phyloP scores from a whole-genome alignment of 805 yeast species.

The Candida orba region DNA sequence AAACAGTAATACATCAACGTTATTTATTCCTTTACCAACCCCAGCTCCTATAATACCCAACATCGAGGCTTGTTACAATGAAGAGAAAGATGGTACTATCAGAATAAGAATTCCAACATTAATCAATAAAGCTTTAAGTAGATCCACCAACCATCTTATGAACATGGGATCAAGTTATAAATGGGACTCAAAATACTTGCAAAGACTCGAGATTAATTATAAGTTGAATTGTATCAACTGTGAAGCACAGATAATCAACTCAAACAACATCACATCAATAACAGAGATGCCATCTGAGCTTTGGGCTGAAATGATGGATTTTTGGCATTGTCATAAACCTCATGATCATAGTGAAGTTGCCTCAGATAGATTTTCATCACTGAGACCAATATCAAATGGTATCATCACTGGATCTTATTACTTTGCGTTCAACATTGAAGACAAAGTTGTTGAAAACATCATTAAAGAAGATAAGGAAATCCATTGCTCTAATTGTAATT shows the following conservation, averaged over 20 bases:
- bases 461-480: slow-evolving; percentile 10
- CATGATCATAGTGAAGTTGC: slow-evolving; percentile 18
- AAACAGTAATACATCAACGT: background rate
- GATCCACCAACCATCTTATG: slow-evolving; percentile 21
- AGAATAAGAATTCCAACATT: slow-evolving; percentile 12
- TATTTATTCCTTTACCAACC: slow-evolving; percentile 6
- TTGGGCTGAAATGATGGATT: slow-evolving; percentile 95
- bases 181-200: slow-evolving; percentile 40
- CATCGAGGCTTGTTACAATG: background rate
- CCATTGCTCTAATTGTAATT: slow-evolving; percentile 32
- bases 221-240: slow-evolving; percentile 30
- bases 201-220: slow-evolving; percentile 21
- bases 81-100: background rate
- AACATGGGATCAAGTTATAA: slow-evolving; percentile 17
- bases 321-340: slow-evolving; percentile 96
- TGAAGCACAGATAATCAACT: slow-evolving; percentile 22
- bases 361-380: slow-evolving; percentile 30
- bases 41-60: slow-evolving; percentile 1
- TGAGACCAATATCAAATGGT: slow-evolving; percentile 36
- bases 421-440: slow-evolving; percentile 22
- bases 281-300: slow-evolving; percentile 80
- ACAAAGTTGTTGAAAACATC: slow-evolving; percentile 6
- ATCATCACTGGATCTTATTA: slow-evolving; percentile 55
- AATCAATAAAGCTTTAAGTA: background rate
- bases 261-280: slow-evolving; percentile 27